A percentile compares a stretch with the other conserved stretches of the same genome.
Conservation (phyloP, 176 grass and related monocot species). For the Carex cristatella region DNA sequence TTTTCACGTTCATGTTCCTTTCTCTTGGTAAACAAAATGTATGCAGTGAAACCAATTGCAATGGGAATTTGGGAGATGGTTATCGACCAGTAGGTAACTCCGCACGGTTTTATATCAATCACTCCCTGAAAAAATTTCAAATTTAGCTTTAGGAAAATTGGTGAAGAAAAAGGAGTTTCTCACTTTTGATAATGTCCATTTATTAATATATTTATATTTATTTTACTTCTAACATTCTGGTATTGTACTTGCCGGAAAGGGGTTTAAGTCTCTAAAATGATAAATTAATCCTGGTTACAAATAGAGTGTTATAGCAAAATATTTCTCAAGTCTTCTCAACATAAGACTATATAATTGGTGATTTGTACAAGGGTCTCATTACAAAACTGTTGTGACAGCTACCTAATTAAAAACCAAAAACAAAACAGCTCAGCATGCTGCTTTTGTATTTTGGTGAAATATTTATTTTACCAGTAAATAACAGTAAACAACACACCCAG, state of each 20-base stretch:
- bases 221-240: not conserved
- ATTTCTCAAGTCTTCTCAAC: not conserved
- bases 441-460: not conserved
- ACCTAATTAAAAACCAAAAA: not conserved
- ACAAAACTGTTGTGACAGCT: not conserved
- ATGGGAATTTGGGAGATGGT: conserved; percentile 57
- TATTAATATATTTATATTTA: not conserved
- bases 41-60: conserved; percentile 57
- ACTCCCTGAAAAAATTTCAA: conserved; percentile 37
- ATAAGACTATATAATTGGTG: not conserved
- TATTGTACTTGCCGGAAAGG: not conserved
- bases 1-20: conserved; percentile 7
- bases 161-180: not conserved
- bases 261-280: not conserved
- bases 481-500: not conserved
- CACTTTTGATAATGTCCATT: not conserved
- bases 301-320: not conserved
- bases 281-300: not conserved
- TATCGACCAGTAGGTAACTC: conserved; percentile 54
- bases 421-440: not conserved
- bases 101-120: conserved; percentile 54
- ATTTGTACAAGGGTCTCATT: not conserved
- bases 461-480: no score
- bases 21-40: conserved; percentile 50
- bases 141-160: not conserved